Base-by-base conservation (phyloP, 2,329 filamentous ascomycete species). In the Trichophyton benhamiae region DNA sequence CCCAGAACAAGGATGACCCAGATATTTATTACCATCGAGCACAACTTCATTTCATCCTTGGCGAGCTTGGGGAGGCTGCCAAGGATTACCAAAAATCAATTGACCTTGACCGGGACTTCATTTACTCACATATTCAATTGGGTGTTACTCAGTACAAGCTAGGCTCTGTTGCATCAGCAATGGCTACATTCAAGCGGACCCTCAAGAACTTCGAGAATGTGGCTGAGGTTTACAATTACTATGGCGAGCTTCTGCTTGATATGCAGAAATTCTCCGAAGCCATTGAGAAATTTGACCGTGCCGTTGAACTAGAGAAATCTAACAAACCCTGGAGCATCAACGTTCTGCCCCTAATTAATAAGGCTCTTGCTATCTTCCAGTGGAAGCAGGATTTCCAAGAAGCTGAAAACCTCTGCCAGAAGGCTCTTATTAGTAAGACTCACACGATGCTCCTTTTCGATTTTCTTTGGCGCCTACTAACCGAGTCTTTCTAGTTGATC, bases 121-220 rank as follows among this genome's bases (percentile, higher is more conserved):
- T 99, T 79, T 99, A 96, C 83, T 97, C 92, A 6, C 94, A 99
- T 78, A 99, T 99, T 71, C 94, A 99, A 77, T 88, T 99, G 49
- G 94, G 94, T 74, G 94, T 99, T 59, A 99, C 94, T 58, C 94
- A 99, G 77, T 99, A 99, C 82, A 99, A 99, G 86, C 95, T 97
- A 88, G 94, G 94, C 67, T 96, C 90, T 33, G 88, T 99, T 62
- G 94, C 94, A 6, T 96, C 91, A 7, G 96, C 91, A 55, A 97
- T 97, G 91, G 92, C 94, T 41, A 99, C 94, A 4, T 97, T 99
- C 86, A 85, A 92, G 68, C 84, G 91, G 65, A 96, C 91, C 76
- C 91, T 96, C 75, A 99, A 97, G 86, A 96, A 96, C 78, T 99
- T 99, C 72, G 88, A 91, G 71, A 89, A 92, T 72, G 89, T 95